Conservation (phyloP, 345 rosid genomes). For the Lagerstroemia speciosa region DNA sequence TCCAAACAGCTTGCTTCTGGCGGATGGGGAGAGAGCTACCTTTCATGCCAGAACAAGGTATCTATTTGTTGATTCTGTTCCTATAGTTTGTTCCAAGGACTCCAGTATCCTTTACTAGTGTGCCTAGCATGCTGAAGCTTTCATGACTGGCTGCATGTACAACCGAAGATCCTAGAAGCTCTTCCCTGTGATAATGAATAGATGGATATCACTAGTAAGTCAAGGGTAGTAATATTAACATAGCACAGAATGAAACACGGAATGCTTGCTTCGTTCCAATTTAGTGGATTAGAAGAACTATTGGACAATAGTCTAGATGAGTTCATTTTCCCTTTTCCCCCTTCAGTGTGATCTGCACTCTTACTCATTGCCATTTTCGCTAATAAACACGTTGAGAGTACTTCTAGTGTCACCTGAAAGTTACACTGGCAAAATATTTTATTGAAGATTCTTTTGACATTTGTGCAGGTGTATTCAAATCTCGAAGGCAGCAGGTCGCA, state of each 20-base stretch:
- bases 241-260: neutral
- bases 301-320: neutral
- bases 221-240: neutral
- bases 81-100: neutral
- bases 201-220: neutral
- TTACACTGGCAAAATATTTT: too few relatives aligned
- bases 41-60: constrained; percentile 88
- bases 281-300: neutral
- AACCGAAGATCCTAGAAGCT: neutral
- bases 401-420: too few relatives aligned
- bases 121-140: neutral
- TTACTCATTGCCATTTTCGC: neutral
- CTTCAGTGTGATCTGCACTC: neutral
- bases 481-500: constrained; percentile 25
- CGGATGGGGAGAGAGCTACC: constrained; percentile 99
- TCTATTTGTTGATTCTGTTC: neutral
- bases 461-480: constrained; percentile 32
- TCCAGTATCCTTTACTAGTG: neutral
- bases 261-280: neutral
- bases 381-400: too few relatives aligned
- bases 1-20: constrained; percentile 79
- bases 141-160: neutral
- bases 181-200: neutral
- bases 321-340: neutral
- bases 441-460: neutral